phyloP scores from a whole-genome alignment of 1,284 basidiomycete genomes.

The Leccinum pachyderme region DNA sequence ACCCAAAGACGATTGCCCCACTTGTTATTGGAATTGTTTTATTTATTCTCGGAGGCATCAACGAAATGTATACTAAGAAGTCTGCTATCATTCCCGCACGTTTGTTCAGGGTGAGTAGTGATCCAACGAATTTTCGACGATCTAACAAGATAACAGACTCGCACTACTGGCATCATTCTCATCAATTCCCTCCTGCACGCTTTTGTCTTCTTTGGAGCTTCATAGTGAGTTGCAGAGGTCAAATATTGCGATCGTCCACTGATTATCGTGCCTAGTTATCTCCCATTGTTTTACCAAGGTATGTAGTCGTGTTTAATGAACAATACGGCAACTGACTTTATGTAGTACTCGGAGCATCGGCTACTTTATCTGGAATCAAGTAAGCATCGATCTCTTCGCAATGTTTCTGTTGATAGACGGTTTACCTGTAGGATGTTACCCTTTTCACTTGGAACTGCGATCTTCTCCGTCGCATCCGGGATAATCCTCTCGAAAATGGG shows the following conservation, averaged over 20 bases:
- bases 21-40: constrained; percentile 67
- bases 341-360: constrained; percentile 65
- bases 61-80: constrained; percentile 70
- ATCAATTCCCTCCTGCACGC: constrained; percentile 66
- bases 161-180: constrained; percentile 70
- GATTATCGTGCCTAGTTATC: constrained; percentile 44
- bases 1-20: constrained; percentile 65
- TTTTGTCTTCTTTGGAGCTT: constrained; percentile 56
- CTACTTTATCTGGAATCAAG: constrained; percentile 73
- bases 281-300: constrained; percentile 76
- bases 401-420: background rate
- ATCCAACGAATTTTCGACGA: background rate
- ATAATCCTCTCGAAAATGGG: constrained; percentile 57
- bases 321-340: constrained; percentile 28
- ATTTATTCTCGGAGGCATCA: constrained; percentile 55
- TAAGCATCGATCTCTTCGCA: constrained; percentile 31
- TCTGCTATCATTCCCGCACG: constrained; percentile 81
- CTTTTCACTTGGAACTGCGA: constrained; percentile 63
- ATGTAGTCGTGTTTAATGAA: background rate
- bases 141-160: constrained; percentile 44
- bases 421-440: constrained; percentile 62
- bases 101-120: constrained; percentile 59
- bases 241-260: constrained; percentile 5
- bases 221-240: constrained; percentile 24
- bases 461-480: constrained; percentile 60